A percentile compares a stretch with the other conserved stretches of the same genome.
These are phyloP conservation scores for Aspergillus ibericus DNA, from an alignment of 2,329 filamentous ascomycete genomes.

Conservation along the genomic window DNA sequence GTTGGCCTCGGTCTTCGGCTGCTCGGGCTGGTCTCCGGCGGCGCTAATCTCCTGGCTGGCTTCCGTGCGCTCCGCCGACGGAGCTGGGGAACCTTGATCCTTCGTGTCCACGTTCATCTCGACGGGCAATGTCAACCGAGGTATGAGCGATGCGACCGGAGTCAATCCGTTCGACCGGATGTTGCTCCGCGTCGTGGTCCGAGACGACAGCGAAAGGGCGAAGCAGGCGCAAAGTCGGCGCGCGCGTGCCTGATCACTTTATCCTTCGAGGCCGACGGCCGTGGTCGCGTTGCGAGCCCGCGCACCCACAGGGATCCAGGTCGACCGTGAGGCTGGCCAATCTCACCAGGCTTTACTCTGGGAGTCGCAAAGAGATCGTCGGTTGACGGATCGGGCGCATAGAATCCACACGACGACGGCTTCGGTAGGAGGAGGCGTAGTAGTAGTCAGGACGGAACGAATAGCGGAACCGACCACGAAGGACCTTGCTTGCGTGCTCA, in stretches of 20 bases:
- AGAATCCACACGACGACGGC: constrained; percentile 10
- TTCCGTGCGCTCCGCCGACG: constrained; percentile 39
- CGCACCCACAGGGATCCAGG: constrained; percentile 5
- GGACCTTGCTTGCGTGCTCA: neutral
- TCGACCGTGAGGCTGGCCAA: constrained; percentile 17
- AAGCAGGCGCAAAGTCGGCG: neutral
- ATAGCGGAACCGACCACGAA: constrained; percentile 5
- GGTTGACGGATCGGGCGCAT: constrained; percentile 18
- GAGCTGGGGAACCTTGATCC: constrained; percentile 37
- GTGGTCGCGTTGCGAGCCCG: constrained; percentile 13
- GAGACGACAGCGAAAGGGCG: neutral
- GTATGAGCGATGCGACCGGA: neutral
- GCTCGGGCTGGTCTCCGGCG: constrained; percentile 38
- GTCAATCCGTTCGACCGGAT: neutral
- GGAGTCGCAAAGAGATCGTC: constrained; percentile 9
- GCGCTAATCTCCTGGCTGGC: constrained; percentile 40
- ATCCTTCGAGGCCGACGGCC: constrained; percentile 10
- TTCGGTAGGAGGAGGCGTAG: neutral
- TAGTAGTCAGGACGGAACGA: constrained; percentile 2
- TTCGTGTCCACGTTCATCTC: constrained; percentile 35
- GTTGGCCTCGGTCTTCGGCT: constrained; percentile 44
- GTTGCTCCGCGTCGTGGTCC: neutral
- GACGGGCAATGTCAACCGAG: constrained; percentile 23
- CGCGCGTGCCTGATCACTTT: neutral
- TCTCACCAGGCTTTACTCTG: constrained; percentile 7